These are phyloP conservation scores for Tricholoma sp. DNA, from an alignment of 768 basidiomycete genomes.

Conservation along the genomic window DNA sequence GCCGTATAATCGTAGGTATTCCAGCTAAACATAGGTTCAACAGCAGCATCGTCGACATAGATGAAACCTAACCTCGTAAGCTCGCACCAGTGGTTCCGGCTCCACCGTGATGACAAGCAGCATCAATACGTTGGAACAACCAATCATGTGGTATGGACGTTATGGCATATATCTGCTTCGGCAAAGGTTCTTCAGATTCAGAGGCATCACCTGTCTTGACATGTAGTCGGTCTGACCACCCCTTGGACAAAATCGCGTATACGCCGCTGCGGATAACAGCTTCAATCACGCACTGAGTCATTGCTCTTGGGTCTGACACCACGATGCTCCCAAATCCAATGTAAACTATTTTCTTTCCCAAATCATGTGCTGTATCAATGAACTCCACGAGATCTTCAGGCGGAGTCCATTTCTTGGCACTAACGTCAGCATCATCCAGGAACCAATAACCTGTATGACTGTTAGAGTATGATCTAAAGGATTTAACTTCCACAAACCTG, in stretches of 20 bases:
- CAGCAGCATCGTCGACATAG: background rate
- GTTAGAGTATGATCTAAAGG: background rate
- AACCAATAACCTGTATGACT: conserved; percentile 89
- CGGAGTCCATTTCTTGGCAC: conserved; percentile 84
- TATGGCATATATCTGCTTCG: conserved; percentile 78
- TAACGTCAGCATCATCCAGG: conserved; percentile 88
- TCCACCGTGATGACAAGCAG: conserved; percentile 98
- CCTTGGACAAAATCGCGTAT: conserved; percentile 91
- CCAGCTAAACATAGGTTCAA: conserved; percentile 49
- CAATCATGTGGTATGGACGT: conserved; percentile 92
- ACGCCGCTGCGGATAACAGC: conserved; percentile 86
- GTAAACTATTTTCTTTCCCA: conserved; percentile 89
- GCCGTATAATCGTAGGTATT: conserved; percentile 92
- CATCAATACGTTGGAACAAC: conserved; percentile 90
- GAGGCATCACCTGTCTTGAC: conserved; percentile 53
- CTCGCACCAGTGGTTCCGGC: conserved; percentile 96
- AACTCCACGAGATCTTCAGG: conserved; percentile 77
- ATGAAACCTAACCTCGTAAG: conserved; percentile 60
- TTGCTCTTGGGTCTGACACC: conserved; percentile 87
- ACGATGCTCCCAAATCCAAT: conserved; percentile 98
- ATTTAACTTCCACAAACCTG: conserved; percentile 42
- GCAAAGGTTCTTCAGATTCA: conserved; percentile 66
- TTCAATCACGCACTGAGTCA: conserved; percentile 89
- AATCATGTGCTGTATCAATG: conserved; percentile 69
- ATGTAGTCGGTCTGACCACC: conserved; percentile 91